A percentile compares a stretch with the other conserved stretches of the same genome.
phyloP scores from a whole-genome alignment of 306 rosid species.

The Carpinus viminea region DNA sequence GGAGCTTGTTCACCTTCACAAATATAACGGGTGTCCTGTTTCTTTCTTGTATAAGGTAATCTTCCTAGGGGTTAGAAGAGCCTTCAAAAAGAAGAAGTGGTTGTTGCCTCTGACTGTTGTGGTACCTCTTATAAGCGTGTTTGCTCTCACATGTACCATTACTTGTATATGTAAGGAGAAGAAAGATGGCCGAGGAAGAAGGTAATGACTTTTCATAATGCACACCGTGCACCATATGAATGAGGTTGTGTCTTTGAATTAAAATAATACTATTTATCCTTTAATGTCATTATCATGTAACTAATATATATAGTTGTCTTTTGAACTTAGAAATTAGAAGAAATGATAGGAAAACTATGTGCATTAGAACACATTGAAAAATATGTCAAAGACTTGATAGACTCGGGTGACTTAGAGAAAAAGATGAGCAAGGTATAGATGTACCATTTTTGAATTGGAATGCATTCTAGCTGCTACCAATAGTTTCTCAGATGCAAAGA shows the following conservation, averaged over 20 bases:
- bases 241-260: not conserved
- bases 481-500: conserved; percentile 48
- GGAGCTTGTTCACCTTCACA: not conserved
- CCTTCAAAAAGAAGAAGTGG: not conserved
- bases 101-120: not conserved
- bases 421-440: conserved; percentile 32
- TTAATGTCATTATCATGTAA: not conserved
- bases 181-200: conserved; percentile 5
- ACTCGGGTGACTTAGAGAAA: conserved; percentile 32
- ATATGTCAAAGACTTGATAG: conserved; percentile 32
- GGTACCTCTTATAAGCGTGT: not conserved
- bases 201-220: conserved; percentile 16
- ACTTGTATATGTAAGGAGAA: not conserved
- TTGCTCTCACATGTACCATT: conserved; percentile 13
- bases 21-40: not conserved
- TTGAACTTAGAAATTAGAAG: conserved; percentile 12
- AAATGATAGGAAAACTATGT: not conserved
- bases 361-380: conserved; percentile 27
- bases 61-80: not conserved
- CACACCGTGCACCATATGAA: not conserved
- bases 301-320: not conserved
- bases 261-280: not conserved
- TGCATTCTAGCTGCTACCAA: conserved; percentile 44
- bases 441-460: conserved; percentile 38
- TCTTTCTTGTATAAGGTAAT: not conserved